Base-by-base conservation (phyloP, 352 stramenopile species). In the Phytophthora rubi region DNA sequence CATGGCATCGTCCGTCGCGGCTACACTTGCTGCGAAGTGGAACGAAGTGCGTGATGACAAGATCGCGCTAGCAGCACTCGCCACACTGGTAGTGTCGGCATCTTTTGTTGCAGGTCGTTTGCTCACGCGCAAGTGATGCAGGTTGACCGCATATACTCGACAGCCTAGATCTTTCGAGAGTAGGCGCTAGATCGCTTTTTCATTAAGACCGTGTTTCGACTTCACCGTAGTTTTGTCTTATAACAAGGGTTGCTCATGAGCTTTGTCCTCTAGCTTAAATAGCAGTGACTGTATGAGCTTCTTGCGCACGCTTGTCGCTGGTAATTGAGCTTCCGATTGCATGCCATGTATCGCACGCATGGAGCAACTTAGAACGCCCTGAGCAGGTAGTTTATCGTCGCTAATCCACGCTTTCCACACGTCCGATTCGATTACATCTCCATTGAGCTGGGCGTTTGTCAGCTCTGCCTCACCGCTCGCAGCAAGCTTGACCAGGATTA, bases 231-330 rank as follows among this genome's bases (percentile, higher is more conserved):
- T 52, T 52, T 64, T 55, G 32, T 64, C 55, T 52, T 71, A 71
- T 48, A 62, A 37, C 32, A 68, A 48, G 15, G 60, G 53, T 26
- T 64, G 15, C 52, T 90, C 80, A 16, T 90, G 79, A 2, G 63
- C 53, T 59, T 79, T 81, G 54, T 78, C 84, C 52, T 90, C 81
- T 0, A 85, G 64, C 56, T 90, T 92, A 59, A 92, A 81, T 45
- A 89, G 16, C 30, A 92, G 52, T 10, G 75, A 68, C 57, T 90
- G 81, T 15, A 92, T 51, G 16, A 90, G 70, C 45, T 90, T 92
- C 65, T 83, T 89, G 6, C 84, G 80, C 37, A 82, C 33, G 58
- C 82, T 86, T 23, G 70, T 76, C 2, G 72, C 32, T 13, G 81
- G 79, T 23, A 92, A 59, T 65, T 90, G 84, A 0, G 79, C 67